Percentiles rank a stretch among this genome's conserved stretches.
Conservation (phyloP, 495 filamentous ascomycete genomes). For the Penicillium daleae region DNA sequence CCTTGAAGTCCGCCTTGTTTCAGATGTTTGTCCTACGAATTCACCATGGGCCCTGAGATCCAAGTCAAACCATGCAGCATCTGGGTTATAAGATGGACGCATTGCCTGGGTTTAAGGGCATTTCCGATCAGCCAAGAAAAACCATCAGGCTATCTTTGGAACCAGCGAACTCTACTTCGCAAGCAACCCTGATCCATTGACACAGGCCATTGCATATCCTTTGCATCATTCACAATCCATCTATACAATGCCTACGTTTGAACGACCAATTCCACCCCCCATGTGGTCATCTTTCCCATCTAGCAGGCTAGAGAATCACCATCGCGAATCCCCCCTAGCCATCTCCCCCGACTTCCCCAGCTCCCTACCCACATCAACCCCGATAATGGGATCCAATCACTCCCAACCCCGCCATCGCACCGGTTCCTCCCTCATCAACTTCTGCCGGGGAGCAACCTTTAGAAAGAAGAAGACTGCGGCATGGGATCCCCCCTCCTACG, state of each 20-base stretch:
- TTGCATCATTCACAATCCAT: constrained; percentile 14
- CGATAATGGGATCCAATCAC: constrained; percentile 9
- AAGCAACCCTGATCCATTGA: not conserved
- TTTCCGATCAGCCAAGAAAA: no score
- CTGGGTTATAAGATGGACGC: not conserved
- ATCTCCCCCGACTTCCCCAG: constrained; percentile 4
- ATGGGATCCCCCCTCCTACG: constrained; percentile 45
- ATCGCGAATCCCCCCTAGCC: not conserved
- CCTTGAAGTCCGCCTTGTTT: not conserved
- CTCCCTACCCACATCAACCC: not conserved
- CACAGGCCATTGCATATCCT: constrained; percentile 18
- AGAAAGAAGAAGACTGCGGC: not conserved
- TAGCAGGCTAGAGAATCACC: not conserved
- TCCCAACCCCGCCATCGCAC: constrained; percentile 1
- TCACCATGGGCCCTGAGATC: no score
- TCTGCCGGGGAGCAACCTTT: not conserved
- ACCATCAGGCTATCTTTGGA: not conserved
- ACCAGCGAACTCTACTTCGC: constrained; percentile 5
- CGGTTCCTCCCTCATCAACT: not conserved
- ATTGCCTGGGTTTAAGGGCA: no score
- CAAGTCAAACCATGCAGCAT: no score
- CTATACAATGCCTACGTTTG: constrained; percentile 11
- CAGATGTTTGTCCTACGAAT: not conserved
- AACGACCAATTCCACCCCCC: constrained; percentile 16
- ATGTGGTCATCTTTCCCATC: constrained; percentile 27